phyloP scores from a whole-genome alignment of 768 basidiomycete species.

The Suillus fuscotomentosus region DNA sequence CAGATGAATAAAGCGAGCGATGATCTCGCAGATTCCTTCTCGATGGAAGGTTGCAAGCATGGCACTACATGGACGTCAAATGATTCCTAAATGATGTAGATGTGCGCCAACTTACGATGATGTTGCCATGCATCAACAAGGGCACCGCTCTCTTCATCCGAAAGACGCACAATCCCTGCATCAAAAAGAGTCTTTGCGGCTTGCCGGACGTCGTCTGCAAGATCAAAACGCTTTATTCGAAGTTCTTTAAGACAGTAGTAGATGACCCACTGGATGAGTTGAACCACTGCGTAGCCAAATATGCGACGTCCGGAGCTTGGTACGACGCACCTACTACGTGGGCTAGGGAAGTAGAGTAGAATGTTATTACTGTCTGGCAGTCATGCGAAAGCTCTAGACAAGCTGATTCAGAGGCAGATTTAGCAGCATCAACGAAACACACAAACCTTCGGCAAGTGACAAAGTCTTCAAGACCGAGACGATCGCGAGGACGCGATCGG shows the following conservation, averaged over 20 bases:
- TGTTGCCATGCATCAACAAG: constrained; percentile 66
- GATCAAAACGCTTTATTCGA: constrained; percentile 8
- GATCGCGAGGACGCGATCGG: constrained; percentile 66
- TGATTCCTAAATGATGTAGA: not conserved
- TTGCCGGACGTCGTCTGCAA: constrained; percentile 68
- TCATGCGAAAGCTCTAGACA: constrained; percentile 61
- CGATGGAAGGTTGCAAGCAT: constrained; percentile 55
- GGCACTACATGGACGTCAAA: constrained; percentile 47
- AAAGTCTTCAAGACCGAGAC: constrained; percentile 67
- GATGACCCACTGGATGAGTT: constrained; percentile 59
- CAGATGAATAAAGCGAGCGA: constrained; percentile 78
- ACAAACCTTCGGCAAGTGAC: constrained; percentile 67
- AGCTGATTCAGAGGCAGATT: not conserved
- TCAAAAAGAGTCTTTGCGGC: constrained; percentile 81
- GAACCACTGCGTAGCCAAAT: constrained; percentile 75
- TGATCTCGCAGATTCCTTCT: constrained; percentile 55
- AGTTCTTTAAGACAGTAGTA: not conserved
- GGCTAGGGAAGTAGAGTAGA: constrained; percentile 74
- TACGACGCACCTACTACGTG: constrained; percentile 59
- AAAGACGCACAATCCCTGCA: constrained; percentile 61
- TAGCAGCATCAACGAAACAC: constrained; percentile 1
- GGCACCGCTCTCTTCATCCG: constrained; percentile 61
- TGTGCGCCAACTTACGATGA: constrained; percentile 44
- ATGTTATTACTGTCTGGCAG: constrained; percentile 73
- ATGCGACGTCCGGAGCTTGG: constrained; percentile 66